Evolutionary conservation across 169 alveolate genomes (phyloP), one percentile per base, ranked within the genome.

Genomic region (Sarcocystis neurona): DNA sequence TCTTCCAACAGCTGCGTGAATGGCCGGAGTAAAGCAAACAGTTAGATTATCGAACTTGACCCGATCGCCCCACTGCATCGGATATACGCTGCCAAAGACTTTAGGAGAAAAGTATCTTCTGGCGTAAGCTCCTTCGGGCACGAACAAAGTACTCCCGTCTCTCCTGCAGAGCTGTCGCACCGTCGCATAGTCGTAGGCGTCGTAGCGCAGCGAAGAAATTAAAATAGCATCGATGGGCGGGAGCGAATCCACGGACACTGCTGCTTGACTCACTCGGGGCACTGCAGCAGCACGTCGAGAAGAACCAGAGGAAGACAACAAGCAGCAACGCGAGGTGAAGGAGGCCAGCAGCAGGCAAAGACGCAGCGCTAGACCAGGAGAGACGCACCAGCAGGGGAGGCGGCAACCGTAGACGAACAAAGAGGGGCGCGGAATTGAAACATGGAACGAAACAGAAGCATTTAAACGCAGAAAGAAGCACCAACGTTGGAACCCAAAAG

Each of bases 51-150:
- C 87, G 75, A 79, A 50, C 87, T 53, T 47, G 37, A 79, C 72
- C 43, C 72, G 87, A 5, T 47, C 87, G 39, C 56, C 87, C 87
- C 87, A 79, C 44, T 79, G 41, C 72, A 79, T 46, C 34, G 87
- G 50, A 46, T 79, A 79, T n/a, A 37, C 87, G 23, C 0, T 44
- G 48, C 75, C 87, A 12, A 46, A 50, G 75, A 79, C 53, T 34
- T 37, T n/a, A 43, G 87, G 87, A 18, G 87, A 50, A 48, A 79
- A 53, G 75, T 79, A 79, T 8, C 60, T 27, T 4, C 72, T 72
- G 58, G 53, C 72, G 0, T 37, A 34, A 18, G 58, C 66, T 32
- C 87, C 87, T 2, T 6, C 18, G 48, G 87, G 87, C n/a, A 46
- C 75, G 50, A 79, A 32, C 37, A 79, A 37, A 41, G 75, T 53